phyloP scores from a whole-genome alignment of 140 eudicot species.

The Bidens hawaiensis region DNA sequence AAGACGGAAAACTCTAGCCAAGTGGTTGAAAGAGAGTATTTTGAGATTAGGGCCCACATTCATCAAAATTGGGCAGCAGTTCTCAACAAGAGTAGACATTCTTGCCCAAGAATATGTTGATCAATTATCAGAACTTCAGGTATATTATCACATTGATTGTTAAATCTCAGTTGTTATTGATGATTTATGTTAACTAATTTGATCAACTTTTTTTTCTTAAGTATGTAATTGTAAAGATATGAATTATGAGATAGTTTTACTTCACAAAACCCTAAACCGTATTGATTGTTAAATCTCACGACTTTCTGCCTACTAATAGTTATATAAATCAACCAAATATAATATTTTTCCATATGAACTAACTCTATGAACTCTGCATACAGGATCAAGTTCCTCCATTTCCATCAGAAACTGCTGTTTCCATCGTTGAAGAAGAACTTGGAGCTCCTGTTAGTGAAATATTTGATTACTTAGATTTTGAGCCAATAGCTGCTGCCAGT shows the following conservation, averaged over 20 bases:
- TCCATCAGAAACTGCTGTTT: conserved; percentile 82
- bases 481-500: conserved; percentile 99
- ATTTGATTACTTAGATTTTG: conserved; percentile 75
- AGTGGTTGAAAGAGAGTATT: conserved; percentile 87
- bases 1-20: conserved; percentile 75
- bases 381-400: conserved; percentile 99
- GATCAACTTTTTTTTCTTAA: neutral
- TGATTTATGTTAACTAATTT: neutral
- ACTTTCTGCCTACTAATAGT: neutral
- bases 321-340: conserved; percentile 8
- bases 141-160: conserved; percentile 9
- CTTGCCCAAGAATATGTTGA: conserved; percentile 99
- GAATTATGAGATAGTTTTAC: neutral
- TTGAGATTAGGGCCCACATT: conserved; percentile 94
- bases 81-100: conserved; percentile 95
- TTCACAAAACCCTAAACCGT: no score
- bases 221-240: neutral
- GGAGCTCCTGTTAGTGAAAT: conserved; percentile 67
- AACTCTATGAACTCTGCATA: conserved; percentile 20
- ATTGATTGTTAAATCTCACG: no score
- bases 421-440: conserved; percentile 89
- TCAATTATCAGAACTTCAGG: conserved; percentile 98
- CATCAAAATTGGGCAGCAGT: conserved; percentile 97
- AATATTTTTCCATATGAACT: neutral
- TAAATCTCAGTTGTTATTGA: neutral